A percentile compares a stretch with the other conserved stretches of the same genome.
Conservation (phyloP, 257 asterid species). For the Solanum lycopersicoides region DNA sequence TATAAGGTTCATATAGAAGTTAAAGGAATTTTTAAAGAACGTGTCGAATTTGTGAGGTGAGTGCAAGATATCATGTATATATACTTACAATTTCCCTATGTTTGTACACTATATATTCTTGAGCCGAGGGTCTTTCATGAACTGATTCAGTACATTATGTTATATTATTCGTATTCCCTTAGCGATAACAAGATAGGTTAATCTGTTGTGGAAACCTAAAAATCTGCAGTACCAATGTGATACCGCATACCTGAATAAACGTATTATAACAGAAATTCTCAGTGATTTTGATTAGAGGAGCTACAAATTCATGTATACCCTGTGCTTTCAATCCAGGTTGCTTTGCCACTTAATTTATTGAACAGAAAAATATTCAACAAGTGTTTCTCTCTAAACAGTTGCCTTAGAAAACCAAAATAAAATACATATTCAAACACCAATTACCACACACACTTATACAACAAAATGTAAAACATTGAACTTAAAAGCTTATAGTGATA, state of each 20-base stretch:
- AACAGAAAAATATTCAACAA: not conserved
- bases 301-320: not conserved
- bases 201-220: not conserved
- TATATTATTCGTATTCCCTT: not conserved
- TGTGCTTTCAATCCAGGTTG: not conserved
- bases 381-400: not conserved
- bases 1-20: not conserved
- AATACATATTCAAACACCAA: not conserved
- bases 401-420: not conserved
- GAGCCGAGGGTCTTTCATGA: not conserved
- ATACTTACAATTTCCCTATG: not conserved
- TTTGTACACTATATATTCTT: not conserved
- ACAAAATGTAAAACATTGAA: not conserved
- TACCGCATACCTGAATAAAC: not conserved
- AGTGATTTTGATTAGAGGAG: not conserved
- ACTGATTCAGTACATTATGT: not conserved
- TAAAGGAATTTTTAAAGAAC: not conserved
- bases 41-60: not conserved
- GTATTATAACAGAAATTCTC: not conserved
- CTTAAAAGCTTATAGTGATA: not conserved
- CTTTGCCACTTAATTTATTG: not conserved
- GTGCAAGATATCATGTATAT: not conserved
- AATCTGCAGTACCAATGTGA: not conserved
- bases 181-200: not conserved
- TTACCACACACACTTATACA: not conserved